Conservation (phyloP, 2,329 filamentous ascomycete species). For the Westerdykella sp. region DNA sequence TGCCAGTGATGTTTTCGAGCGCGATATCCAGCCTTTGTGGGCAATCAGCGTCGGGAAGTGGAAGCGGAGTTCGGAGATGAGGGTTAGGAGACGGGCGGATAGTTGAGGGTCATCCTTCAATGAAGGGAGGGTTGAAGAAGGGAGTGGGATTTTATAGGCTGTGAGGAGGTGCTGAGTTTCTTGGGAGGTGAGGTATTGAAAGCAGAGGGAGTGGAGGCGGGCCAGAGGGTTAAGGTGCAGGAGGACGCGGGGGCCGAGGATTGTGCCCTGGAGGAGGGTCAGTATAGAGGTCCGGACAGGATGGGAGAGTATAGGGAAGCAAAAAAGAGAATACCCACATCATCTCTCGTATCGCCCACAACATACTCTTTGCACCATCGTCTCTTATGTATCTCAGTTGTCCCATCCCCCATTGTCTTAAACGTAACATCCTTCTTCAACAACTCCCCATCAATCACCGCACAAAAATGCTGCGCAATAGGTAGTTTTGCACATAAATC, state of each 20-base stretch:
- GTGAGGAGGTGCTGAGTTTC: conserved; percentile 16
- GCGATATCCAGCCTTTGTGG: conserved; percentile 26
- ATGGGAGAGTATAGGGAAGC: neutral
- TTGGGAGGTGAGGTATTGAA: conserved; percentile 11
- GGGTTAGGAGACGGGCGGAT: conserved; percentile 17
- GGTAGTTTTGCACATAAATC: conserved; percentile 18
- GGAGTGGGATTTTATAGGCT: conserved; percentile 36
- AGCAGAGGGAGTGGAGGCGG: conserved; percentile 12
- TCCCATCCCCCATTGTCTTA: conserved; percentile 11
- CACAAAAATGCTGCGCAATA: conserved; percentile 21
- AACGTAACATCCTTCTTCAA: conserved; percentile 16
- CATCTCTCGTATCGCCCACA: conserved; percentile 44
- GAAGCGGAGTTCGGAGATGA: conserved; percentile 44
- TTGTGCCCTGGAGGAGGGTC: conserved; percentile 18
- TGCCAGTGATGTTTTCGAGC: neutral
- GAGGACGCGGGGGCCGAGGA: conserved; percentile 29
- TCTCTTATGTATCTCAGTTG: conserved; percentile 30
- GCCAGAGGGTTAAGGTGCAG: conserved; percentile 14
- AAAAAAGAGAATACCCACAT: conserved; percentile 29
- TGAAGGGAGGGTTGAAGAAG: conserved; percentile 30
- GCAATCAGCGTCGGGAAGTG: conserved; percentile 38
- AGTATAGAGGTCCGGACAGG: conserved; percentile 8
- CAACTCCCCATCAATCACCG: conserved; percentile 19
- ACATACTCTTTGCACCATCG: conserved; percentile 44
- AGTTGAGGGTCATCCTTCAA: conserved; percentile 21